Evolutionary conservation across 78 protist genomes (phyloP), one percentile per base, ranked within the genome.

Genomic region (Cavenderia fasciculata): DNA sequence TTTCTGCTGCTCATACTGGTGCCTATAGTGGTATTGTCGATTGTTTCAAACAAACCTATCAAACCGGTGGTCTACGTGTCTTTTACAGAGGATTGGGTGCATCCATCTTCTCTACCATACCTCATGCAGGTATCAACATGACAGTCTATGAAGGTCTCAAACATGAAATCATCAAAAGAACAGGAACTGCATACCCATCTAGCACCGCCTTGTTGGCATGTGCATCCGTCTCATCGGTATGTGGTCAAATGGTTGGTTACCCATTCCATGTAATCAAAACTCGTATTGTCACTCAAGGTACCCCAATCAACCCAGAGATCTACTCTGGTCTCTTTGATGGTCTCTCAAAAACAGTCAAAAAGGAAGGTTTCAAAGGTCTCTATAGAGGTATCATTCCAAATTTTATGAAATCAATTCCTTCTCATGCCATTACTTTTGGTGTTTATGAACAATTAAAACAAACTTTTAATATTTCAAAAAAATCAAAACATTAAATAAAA

Each of bases 261-360:
- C 93, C 93, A 61, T 49, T 87, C 61, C 93, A 87, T 36, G 93
- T 87, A 3, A 72, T 87, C 66, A 87, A 77, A 43, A 41, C 86
- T 10, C 27, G 93, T 34, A 33, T 87, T 16, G 71, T 77, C 33
- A 87, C 93, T 46, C 59, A 63, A 41, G 93, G 93, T 23, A 61
- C 85, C 1, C 31, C 59, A 2, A 85, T 52, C 52, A 86, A 70
- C 34, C 86, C 85, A 34, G 87, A 72, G n/a, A 27, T 25, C 10
- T 87, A 87, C 46, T 46, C 8, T 6, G 86, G 86, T 49, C 16
- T 77, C 43, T 31, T 71, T 12, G 86, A 87, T 38, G 85, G 93
- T 29, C 38, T 87, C 4, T 1, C 19, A 12, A 73, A 59, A 62
- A 69, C 66, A 29, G 14, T 77, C 6, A 43, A 74, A 40, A 72